Evolutionary conservation across 331 rosid species (phyloP).

Genomic region (Quercus lobata): DNA sequence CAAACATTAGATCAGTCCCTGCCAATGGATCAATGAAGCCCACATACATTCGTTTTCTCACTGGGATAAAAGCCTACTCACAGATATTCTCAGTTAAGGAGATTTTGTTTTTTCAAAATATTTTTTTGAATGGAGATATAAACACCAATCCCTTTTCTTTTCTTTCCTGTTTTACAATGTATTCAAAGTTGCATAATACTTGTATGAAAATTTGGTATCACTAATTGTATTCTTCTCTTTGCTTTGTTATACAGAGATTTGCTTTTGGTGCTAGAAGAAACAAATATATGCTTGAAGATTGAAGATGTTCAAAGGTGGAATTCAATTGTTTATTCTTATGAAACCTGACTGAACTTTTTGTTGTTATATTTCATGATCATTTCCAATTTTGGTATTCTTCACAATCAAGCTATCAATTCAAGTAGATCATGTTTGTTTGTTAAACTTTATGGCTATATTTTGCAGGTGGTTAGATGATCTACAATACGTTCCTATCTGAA

Average conservation of each 20-base stretch:
- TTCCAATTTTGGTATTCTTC: neutral
- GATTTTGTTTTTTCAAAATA: neutral
- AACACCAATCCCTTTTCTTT: neutral
- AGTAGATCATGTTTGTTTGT: neutral
- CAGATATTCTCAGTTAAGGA: conserved; percentile 88
- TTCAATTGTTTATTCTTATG: neutral
- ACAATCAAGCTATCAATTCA: neutral
- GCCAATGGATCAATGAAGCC: conserved; percentile 69
- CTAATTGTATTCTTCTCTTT: conserved; percentile 7
- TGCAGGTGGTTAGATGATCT: neutral
- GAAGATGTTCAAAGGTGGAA: conserved; percentile 13
- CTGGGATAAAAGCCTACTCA: conserved; percentile 88
- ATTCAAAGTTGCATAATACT: neutral
- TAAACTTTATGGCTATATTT: neutral
- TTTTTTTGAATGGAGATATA: conserved; percentile 3
- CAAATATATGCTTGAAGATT: conserved; percentile 73
- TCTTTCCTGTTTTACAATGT: neutral
- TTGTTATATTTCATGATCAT: neutral
- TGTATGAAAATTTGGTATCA: neutral
- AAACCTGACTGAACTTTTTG: neutral
- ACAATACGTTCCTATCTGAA: neutral
- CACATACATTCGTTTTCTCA: conserved; percentile 83
- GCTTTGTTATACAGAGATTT: conserved; percentile 53
- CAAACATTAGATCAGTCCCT: conserved; percentile 67
- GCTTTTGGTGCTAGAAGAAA: conserved; percentile 97